Evolutionary conservation across 192 early-diverging fungal species (phyloP).

Genomic region (Coemansia erecta): DNA sequence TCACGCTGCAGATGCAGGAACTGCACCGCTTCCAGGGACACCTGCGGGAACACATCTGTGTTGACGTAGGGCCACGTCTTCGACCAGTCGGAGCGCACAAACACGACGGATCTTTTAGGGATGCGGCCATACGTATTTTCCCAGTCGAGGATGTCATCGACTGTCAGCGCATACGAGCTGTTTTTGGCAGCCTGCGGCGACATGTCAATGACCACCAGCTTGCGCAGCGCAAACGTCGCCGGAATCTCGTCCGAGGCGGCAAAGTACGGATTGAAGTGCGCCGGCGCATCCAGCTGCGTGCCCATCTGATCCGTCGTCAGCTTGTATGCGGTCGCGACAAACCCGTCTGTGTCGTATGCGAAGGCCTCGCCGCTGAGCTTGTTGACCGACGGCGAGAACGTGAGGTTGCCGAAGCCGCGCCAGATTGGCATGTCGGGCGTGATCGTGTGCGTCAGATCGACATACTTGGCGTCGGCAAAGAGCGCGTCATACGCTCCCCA

Average conservation of each 20-base stretch:
- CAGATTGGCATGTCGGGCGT: conserved; percentile 54
- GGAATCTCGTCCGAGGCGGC: conserved; percentile 53
- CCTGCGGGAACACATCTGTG: conserved; percentile 53
- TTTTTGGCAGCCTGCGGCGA: conserved; percentile 33
- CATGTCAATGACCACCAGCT: conserved; percentile 54
- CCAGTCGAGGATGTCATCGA: conserved; percentile 42
- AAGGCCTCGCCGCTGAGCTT: conserved; percentile 44
- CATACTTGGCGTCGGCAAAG: conserved; percentile 36
- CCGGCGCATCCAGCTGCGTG: conserved; percentile 55
- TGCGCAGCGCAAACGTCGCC: conserved; percentile 51
- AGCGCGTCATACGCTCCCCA: conserved; percentile 32
- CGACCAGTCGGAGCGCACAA: conserved; percentile 58
- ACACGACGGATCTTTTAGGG: conserved; percentile 45
- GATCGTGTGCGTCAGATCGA: conserved; percentile 56
- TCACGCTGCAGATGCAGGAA: conserved; percentile 45
- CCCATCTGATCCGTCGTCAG: conserved; percentile 57
- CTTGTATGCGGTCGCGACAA: conserved; percentile 52
- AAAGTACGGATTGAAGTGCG: conserved; percentile 50
- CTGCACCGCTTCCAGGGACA: conserved; percentile 44
- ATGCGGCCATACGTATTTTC: conserved; percentile 41
- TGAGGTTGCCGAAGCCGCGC: conserved; percentile 56
- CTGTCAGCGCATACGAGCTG: conserved; percentile 35
- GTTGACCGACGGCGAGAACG: conserved; percentile 40
- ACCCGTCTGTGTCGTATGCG: conserved; percentile 39
- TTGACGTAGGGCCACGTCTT: conserved; percentile 51